These are phyloP conservation scores for Cladosporium sp. DNA, from an alignment of 2,329 filamentous ascomycete species.

Conservation along the genomic window DNA sequence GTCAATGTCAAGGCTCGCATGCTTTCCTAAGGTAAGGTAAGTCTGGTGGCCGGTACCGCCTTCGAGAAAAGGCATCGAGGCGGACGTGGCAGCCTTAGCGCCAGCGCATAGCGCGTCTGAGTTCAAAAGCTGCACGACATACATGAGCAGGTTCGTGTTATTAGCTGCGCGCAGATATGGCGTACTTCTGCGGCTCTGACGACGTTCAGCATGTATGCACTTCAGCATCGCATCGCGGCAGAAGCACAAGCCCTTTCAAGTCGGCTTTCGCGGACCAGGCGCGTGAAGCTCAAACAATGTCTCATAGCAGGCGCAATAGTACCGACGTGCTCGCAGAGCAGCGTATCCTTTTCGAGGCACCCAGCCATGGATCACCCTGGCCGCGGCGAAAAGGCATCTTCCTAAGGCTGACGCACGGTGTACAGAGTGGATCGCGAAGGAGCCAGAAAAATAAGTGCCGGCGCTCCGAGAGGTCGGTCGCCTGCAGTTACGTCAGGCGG, in stretches of 20 bases:
- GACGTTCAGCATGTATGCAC: too few relatives aligned
- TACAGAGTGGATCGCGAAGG: not conserved
- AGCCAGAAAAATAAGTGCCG: not conserved
- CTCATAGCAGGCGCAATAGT: not conserved
- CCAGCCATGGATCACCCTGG: not conserved
- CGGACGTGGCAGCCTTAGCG: not conserved
- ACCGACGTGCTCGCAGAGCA: not conserved
- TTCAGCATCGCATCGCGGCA: not conserved
- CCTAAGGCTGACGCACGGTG: slow-evolving; percentile 2
- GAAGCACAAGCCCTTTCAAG: not conserved
- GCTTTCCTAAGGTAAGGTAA: not conserved
- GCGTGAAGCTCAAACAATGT: not conserved
- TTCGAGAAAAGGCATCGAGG: not conserved
- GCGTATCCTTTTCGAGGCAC: not conserved
- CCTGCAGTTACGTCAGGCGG: not conserved
- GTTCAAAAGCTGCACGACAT: too few relatives aligned
- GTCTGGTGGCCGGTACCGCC: not conserved
- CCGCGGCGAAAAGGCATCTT: not conserved
- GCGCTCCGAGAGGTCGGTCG: not conserved
- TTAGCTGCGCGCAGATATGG: too few relatives aligned
- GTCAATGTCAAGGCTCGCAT: not conserved
- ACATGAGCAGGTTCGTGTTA: too few relatives aligned
- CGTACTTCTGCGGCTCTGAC: too few relatives aligned
- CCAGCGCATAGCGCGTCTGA: too few relatives aligned
- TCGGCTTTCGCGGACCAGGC: not conserved